Percentiles rank a stretch among this genome's conserved stretches.
phyloP scores from a whole-genome alignment of 1,284 basidiomycete genomes.

The Puccinia hordei region DNA sequence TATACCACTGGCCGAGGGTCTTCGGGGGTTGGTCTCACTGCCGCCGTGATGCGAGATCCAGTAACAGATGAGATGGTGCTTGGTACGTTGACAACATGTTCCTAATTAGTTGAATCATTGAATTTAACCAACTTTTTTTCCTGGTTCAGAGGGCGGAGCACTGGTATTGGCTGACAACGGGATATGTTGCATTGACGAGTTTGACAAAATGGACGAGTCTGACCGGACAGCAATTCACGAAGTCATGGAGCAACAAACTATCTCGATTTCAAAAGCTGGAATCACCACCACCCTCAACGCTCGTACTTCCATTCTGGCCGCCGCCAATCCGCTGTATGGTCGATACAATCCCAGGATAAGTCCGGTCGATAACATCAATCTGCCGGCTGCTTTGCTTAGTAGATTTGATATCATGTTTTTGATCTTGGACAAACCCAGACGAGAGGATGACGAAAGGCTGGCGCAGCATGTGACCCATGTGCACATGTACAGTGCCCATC shows the following conservation, averaged over 20 bases:
- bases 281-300: slow-evolving; percentile 98
- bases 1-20: slow-evolving; percentile 99
- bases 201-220: slow-evolving; percentile 99
- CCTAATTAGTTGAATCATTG: background rate
- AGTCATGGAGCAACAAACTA: slow-evolving; percentile 99
- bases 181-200: slow-evolving; percentile 99
- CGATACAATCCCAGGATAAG: slow-evolving; percentile 97
- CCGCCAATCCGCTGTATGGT: slow-evolving; percentile 96
- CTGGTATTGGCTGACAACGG: slow-evolving; percentile 98
- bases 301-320: slow-evolving; percentile 95
- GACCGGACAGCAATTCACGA: slow-evolving; percentile 99
- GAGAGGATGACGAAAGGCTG: slow-evolving; percentile 92
- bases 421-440: slow-evolving; percentile 89
- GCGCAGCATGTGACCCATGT: slow-evolving; percentile 98
- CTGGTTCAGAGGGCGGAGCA: slow-evolving; percentile 83
- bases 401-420: slow-evolving; percentile 96
- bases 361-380: slow-evolving; percentile 98
- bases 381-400: slow-evolving; percentile 91
- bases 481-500: slow-evolving; percentile 92
- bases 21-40: slow-evolving; percentile 95
- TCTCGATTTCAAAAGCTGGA: slow-evolving; percentile 98
- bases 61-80: slow-evolving; percentile 99
- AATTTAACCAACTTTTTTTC: slow-evolving; percentile 15
- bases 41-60: slow-evolving; percentile 98
- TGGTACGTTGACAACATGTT: slow-evolving; percentile 65